A percentile compares a stretch with the other conserved stretches of the same genome.
Conservation (phyloP, 345 rosid species). For the Draba incana region DNA sequence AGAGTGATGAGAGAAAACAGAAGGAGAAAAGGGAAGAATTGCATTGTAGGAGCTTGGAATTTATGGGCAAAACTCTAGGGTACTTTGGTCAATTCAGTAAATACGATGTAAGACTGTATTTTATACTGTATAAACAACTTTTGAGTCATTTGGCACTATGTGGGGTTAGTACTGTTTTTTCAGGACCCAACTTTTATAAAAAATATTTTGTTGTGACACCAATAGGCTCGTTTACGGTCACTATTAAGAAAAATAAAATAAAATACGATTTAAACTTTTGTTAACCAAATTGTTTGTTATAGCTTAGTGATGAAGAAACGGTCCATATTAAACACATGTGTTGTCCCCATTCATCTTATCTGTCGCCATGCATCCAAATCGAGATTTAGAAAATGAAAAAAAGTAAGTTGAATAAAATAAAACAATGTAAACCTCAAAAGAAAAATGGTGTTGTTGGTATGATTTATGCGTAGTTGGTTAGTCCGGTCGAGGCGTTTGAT, state of each 20-base stretch:
- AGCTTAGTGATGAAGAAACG: conserved; percentile 43
- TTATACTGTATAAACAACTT: conserved; percentile 40
- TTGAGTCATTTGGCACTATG: conserved; percentile 60
- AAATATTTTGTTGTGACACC: conserved; percentile 39
- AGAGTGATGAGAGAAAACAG: conserved; percentile 43
- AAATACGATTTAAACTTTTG: conserved; percentile 13
- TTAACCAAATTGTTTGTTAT: conserved; percentile 38
- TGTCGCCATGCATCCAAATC: conserved; percentile 8
- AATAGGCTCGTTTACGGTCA: neutral
- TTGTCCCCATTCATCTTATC: conserved; percentile 33
- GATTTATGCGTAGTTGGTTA: conserved; percentile 14
- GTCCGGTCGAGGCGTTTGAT: conserved; percentile 16
- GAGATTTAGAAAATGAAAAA: neutral
- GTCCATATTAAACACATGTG: conserved; percentile 35
- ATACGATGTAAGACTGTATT: conserved; percentile 18
- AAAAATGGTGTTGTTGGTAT: neutral
- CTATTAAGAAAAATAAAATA: conserved; percentile 15
- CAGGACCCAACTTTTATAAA: conserved; percentile 19
- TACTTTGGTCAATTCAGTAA: conserved; percentile 18
- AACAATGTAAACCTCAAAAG: neutral
- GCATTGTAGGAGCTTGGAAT: conserved; percentile 59
- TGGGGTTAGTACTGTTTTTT: conserved; percentile 35
- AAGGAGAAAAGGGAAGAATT: conserved; percentile 86
- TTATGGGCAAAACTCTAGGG: conserved; percentile 50
- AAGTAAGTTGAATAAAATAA: neutral